phyloP scores from a whole-genome alignment of 176 grass and related monocot species.

The Avena eriantha region DNA sequence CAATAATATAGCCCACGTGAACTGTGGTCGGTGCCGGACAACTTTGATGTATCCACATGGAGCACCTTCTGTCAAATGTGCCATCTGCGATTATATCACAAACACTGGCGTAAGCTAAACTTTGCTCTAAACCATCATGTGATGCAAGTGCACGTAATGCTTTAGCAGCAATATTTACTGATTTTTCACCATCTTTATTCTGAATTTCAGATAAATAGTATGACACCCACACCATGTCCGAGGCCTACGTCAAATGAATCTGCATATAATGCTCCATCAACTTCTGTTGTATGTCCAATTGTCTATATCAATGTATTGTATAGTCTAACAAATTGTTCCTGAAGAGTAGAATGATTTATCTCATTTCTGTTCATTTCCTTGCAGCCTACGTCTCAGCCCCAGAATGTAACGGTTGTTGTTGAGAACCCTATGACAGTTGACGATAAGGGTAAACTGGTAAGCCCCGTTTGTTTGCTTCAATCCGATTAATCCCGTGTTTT shows the following conservation, averaged over 20 bases:
- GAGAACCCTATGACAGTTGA: slow-evolving; percentile 95
- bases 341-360: slow-evolving; percentile 31
- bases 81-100: slow-evolving; percentile 84
- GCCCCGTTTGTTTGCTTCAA: slow-evolving; percentile 22
- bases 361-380: slow-evolving; percentile 37
- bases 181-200: slow-evolving; percentile 39
- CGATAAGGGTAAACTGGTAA: slow-evolving; percentile 93
- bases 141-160: slow-evolving; percentile 2
- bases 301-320: slow-evolving; percentile 10
- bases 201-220: slow-evolving; percentile 54
- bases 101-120: slow-evolving; percentile 58
- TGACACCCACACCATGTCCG: slow-evolving; percentile 37
- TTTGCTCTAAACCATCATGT: slow-evolving; percentile 1
- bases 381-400: slow-evolving; percentile 64
- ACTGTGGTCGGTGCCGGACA: slow-evolving; percentile 70
- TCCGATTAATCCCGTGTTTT: not conserved
- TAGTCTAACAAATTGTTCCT: slow-evolving; percentile 25
- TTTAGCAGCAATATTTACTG: slow-evolving; percentile 17
- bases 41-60: slow-evolving; percentile 94
- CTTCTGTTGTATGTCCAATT: slow-evolving; percentile 62
- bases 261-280: slow-evolving; percentile 56
- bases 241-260: slow-evolving; percentile 48
- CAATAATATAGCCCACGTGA: slow-evolving; percentile 77
- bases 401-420: slow-evolving; percentile 89
- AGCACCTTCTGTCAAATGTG: slow-evolving; percentile 91